Base-by-base conservation (phyloP, 1,284 basidiomycete genomes). In the Ganoderma lingzhi region DNA sequence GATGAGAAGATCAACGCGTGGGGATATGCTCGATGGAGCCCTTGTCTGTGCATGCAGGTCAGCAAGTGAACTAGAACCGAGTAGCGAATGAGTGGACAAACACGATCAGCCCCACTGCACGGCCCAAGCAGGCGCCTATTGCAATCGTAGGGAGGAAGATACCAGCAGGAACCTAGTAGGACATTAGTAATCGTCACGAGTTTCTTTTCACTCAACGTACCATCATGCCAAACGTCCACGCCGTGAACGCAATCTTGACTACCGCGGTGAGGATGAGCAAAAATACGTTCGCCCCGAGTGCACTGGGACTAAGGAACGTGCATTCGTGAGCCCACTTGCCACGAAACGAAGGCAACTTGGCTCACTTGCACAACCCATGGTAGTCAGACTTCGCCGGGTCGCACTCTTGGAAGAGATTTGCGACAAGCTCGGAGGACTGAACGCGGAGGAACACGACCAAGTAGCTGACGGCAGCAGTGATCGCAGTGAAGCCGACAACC, bases 201-300 rank as follows among this genome's bases (percentile, higher is more conserved):
- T 8, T 1, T 17, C 23, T 2, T 41, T 42, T n/a, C 56, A 56
- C 2, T 15, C n/a, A n/a, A 73, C 82, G 70, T 70, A 90, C 90
- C 88, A 89, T 90, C 88, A 92, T 91, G 17, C 91, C 91, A 76
- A 93, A 93, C 3, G 91, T 92, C 89, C 90, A 92, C 3, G 90
- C 86, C 30, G 91, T 93, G 37, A 93, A 79, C 1, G 83, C 80
- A 19, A 92, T 76, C 74, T 93, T 93, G 62, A 89, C 81, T 3
- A 82, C 76, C 3, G 90, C 89, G 0, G 91, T 91, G 9, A 92
- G 78, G 42, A 89, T 76, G 2, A 93, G 81, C 8, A 92, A 80
- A 74, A 92, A 91, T 6, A 92, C 84, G 73, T 91, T 93, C 70
- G 90, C 86, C 82, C 87, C 85, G 71, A 87, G 84, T 3, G 90